These are phyloP conservation scores for Viola odorata DNA, from an alignment of 345 rosid genomes.

Conservation along the genomic window DNA sequence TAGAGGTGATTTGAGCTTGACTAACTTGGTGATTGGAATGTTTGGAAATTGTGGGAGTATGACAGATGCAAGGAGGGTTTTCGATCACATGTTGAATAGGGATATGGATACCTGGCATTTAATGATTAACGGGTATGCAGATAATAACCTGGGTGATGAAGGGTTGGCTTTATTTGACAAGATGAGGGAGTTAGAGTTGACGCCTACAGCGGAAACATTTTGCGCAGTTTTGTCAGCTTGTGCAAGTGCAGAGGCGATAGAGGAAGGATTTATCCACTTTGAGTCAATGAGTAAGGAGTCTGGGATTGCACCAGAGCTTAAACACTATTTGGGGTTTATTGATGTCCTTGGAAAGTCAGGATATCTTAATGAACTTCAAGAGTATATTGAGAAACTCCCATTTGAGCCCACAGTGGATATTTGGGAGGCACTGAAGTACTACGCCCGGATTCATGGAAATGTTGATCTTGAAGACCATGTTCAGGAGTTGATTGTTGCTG, in stretches of 20 bases:
- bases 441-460: slow-evolving; percentile 59
- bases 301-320: slow-evolving; percentile 38
- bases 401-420: slow-evolving; percentile 51
- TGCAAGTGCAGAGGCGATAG: slow-evolving; percentile 55
- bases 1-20: slow-evolving; percentile 50
- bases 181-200: slow-evolving; percentile 45
- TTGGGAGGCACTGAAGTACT: slow-evolving; percentile 54
- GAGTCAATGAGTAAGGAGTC: slow-evolving; percentile 50
- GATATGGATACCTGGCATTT: slow-evolving; percentile 68
- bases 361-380: slow-evolving; percentile 51
- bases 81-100: slow-evolving; percentile 65
- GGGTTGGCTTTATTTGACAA: slow-evolving; percentile 71
- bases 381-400: slow-evolving; percentile 49
- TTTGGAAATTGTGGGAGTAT: slow-evolving; percentile 50
- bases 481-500: slow-evolving; percentile 49
- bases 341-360: slow-evolving; percentile 70
- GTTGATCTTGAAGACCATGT: slow-evolving; percentile 59
- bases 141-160: slow-evolving; percentile 62
- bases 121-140: slow-evolving; percentile 56
- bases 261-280: slow-evolving; percentile 67
- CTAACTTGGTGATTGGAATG: slow-evolving; percentile 56
- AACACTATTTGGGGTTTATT: slow-evolving; percentile 54
- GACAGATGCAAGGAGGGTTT: slow-evolving; percentile 66
- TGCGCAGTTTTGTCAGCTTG: slow-evolving; percentile 52
- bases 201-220: slow-evolving; percentile 53